Evolutionary conservation across 2,329 filamentous ascomycete genomes (phyloP).

Genomic region (Alternaria sp.): DNA sequence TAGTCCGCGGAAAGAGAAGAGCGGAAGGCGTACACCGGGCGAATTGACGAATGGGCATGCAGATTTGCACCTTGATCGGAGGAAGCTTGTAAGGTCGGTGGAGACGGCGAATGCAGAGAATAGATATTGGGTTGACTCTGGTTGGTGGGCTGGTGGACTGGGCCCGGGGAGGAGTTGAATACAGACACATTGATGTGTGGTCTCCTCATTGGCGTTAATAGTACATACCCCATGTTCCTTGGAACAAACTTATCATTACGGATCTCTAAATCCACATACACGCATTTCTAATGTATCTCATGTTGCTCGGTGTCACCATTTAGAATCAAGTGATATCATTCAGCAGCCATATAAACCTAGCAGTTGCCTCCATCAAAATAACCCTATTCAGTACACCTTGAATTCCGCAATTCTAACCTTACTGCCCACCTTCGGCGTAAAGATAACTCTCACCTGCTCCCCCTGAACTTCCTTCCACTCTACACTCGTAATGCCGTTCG

Average conservation of each 20-base stretch:
- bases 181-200: background rate
- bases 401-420: constrained; percentile 51
- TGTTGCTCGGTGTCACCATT: background rate
- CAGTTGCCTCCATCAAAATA: background rate
- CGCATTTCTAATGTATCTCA: background rate
- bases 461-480: constrained; percentile 39
- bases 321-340: background rate
- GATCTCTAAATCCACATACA: background rate
- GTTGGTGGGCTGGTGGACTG: constrained; percentile 49
- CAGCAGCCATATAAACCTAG: background rate
- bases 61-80: constrained; percentile 50
- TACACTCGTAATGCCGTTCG: constrained; percentile 50
- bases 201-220: background rate
- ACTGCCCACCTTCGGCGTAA: constrained; percentile 42
- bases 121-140: constrained; percentile 41
- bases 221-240: background rate
- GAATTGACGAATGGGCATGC: constrained; percentile 47
- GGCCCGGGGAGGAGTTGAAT: constrained; percentile 19
- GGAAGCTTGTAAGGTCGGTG: constrained; percentile 39
- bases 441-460: constrained; percentile 41
- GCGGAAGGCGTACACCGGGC: constrained; percentile 25
- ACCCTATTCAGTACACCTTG: constrained; percentile 41
- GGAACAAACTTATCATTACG: background rate
- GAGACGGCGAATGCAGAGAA: constrained; percentile 44
- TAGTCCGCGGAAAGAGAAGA: constrained; percentile 15